These are phyloP conservation scores for Claviceps sp. DNA, from an alignment of 2,329 filamentous ascomycete species.

Conservation along the genomic window DNA sequence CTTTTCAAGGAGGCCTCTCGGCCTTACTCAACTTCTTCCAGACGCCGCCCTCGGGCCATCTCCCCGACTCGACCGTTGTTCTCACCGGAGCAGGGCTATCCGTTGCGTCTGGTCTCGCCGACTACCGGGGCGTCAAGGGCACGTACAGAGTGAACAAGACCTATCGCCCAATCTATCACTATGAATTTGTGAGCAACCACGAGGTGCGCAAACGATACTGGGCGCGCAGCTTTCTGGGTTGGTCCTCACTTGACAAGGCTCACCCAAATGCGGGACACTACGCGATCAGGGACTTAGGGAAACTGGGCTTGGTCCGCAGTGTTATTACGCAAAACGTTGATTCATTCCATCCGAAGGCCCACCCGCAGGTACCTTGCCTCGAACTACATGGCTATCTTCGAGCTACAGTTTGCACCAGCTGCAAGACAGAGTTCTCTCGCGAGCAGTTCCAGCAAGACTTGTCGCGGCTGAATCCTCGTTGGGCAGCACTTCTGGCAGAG, in stretches of 20 bases:
- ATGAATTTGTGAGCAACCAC: conserved; percentile 74
- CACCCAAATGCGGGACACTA: conserved; percentile 67
- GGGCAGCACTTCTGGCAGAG: conserved; percentile 63
- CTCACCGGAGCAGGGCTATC: conserved; percentile 81
- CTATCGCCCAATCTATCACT: conserved; percentile 84
- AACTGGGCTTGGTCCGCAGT: conserved; percentile 56
- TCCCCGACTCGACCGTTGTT: conserved; percentile 34
- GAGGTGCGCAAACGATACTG: conserved; percentile 86
- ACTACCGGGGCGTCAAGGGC: conserved; percentile 80
- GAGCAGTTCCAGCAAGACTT: conserved; percentile 64
- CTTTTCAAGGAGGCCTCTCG: conserved; percentile 57
- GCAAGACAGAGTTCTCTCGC: conserved; percentile 57
- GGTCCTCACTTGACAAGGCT: conserved; percentile 70
- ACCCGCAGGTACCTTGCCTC: conserved; percentile 60
- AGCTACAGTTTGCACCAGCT: conserved; percentile 68
- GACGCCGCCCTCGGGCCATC: conserved; percentile 37
- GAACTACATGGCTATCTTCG: conserved; percentile 89
- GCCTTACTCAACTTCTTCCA: conserved; percentile 68
- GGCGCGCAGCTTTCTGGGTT: conserved; percentile 88
- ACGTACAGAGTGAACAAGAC: conserved; percentile 87
- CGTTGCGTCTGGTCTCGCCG: conserved; percentile 81
- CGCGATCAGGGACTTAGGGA: conserved; percentile 59
- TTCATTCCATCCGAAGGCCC: conserved; percentile 72
- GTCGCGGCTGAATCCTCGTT: conserved; percentile 68
- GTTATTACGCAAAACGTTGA: conserved; percentile 97